Conservation (phyloP, 2,329 filamentous ascomycete species). For the Trichoderma gracile region DNA sequence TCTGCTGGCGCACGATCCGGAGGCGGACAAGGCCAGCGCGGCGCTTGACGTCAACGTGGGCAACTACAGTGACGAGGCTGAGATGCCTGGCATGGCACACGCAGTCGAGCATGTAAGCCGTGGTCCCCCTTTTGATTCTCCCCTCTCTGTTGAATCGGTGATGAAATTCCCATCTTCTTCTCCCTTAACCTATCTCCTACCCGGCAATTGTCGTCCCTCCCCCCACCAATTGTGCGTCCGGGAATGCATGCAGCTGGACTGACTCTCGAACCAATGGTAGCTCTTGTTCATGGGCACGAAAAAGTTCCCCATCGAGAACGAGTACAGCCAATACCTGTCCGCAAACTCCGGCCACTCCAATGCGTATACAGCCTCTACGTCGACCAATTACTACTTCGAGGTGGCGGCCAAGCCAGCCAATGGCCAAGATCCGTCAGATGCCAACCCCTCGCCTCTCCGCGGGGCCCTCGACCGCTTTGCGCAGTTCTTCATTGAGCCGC, state of each 20-base stretch:
- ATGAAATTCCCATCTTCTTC: background rate
- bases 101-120: slow-evolving; percentile 79
- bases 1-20: slow-evolving; percentile 86
- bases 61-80: slow-evolving; percentile 86
- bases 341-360: slow-evolving; percentile 90
- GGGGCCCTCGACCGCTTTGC: slow-evolving; percentile 88
- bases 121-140: background rate
- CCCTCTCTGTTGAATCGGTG: background rate
- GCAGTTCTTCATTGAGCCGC: slow-evolving; percentile 87
- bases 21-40: slow-evolving; percentile 95
- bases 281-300: slow-evolving; percentile 97
- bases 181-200: background rate
- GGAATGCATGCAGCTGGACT: background rate
- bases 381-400: slow-evolving; percentile 98
- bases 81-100: slow-evolving; percentile 94
- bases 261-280: slow-evolving; percentile 38
- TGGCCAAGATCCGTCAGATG: slow-evolving; percentile 54
- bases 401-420: slow-evolving; percentile 77
- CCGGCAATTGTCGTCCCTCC: background rate
- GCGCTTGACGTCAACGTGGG: slow-evolving; percentile 95
- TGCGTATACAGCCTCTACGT: slow-evolving; percentile 88
- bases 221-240: background rate
- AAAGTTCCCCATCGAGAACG: slow-evolving; percentile 95
- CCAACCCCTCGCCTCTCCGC: slow-evolving; percentile 64
- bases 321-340: slow-evolving; percentile 90